Conservation (phyloP, 2,329 filamentous ascomycete species). For the Endocalyx cinctus region DNA sequence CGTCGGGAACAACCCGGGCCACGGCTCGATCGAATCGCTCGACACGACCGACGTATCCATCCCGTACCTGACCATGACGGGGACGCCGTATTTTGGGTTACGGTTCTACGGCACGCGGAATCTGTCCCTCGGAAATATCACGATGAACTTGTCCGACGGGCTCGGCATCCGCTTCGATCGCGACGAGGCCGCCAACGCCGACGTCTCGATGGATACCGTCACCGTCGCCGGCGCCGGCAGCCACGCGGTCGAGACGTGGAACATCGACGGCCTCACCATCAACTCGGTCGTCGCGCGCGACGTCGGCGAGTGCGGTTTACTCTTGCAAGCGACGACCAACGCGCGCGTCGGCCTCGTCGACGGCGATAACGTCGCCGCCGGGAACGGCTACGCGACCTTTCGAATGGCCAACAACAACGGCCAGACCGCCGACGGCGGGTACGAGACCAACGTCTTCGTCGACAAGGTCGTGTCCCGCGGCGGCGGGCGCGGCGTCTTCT, state of each 20-base stretch:
- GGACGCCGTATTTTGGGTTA: slow-evolving; percentile 53
- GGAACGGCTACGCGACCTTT: slow-evolving; percentile 51
- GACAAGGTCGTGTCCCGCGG: slow-evolving; percentile 51
- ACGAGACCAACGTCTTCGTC: slow-evolving; percentile 48
- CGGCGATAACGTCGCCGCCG: slow-evolving; percentile 48
- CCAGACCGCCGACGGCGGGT: slow-evolving; percentile 40
- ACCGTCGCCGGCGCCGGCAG: slow-evolving; percentile 47
- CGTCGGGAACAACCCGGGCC: slow-evolving; percentile 33
- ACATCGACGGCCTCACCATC: slow-evolving; percentile 51
- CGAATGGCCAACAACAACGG: slow-evolving; percentile 56
- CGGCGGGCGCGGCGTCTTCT: slow-evolving; percentile 54
- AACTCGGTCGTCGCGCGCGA: slow-evolving; percentile 47
- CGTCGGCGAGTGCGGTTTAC: slow-evolving; percentile 52
- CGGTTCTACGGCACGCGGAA: slow-evolving; percentile 48
- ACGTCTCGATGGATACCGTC: slow-evolving; percentile 50
- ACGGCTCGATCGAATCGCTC: slow-evolving; percentile 50
- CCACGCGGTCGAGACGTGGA: slow-evolving; percentile 57
- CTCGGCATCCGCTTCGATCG: slow-evolving; percentile 55
- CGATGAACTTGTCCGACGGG: slow-evolving; percentile 49
- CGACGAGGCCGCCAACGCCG: slow-evolving; percentile 45
- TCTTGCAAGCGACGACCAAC: slow-evolving; percentile 50
- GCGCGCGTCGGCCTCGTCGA: slow-evolving; percentile 50
- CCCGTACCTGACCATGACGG: slow-evolving; percentile 53
- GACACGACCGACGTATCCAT: slow-evolving; percentile 46
- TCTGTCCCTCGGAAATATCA: slow-evolving; percentile 47